Base-by-base conservation (phyloP, 192 early-diverging fungal genomes). In the Gonapodya sp. region DNA sequence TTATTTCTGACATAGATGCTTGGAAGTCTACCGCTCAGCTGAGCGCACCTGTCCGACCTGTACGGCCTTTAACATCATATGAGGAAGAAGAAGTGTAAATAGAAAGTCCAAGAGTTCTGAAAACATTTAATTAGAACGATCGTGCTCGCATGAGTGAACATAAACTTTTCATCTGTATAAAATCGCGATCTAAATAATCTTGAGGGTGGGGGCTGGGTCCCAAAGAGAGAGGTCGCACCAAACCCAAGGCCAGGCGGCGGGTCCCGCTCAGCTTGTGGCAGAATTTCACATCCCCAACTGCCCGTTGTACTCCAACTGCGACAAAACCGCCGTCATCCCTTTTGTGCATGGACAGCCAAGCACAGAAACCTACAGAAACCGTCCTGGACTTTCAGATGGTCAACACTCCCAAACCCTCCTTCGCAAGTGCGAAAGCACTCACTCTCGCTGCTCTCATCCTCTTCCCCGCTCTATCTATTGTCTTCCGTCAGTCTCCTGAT, bases 1-100 rank as follows among this genome's bases (percentile, higher is more conserved):
- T n/a, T 31, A 83, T 91, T 78, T 78, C 84, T 1, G 89, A 91
- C 73, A 2, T 89, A 18, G 79, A 87, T 24, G 82, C 83, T 34
- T 91, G 88, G 82, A 91, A 91, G 81, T 83, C 8, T 8, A 64
- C 8, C 8, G 24, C 46, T 8, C 8, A 64, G 24, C 24, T 64
- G 46, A 64, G 8, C 46, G 46, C 24, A 64, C 46, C 46, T 64
- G 46, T 64, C 8, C 8, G 46, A 64, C 46, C 46, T 8, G 24
- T 64, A 24, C 8, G 24, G 46, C 46, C 46, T 8, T 24, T 64
- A 16, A 16, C 46, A 16, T 64, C 24, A 8, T 64, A 64, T 64
- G 46, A 64, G 46, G 46, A 16, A 24, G 46, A 64, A 24, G 46
- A 64, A 8, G 8, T 16, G 8, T 8, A 64, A 8, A 16, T 24